phyloP scores from a whole-genome alignment of 1,284 basidiomycete genomes.

The Cerrena zonata region DNA sequence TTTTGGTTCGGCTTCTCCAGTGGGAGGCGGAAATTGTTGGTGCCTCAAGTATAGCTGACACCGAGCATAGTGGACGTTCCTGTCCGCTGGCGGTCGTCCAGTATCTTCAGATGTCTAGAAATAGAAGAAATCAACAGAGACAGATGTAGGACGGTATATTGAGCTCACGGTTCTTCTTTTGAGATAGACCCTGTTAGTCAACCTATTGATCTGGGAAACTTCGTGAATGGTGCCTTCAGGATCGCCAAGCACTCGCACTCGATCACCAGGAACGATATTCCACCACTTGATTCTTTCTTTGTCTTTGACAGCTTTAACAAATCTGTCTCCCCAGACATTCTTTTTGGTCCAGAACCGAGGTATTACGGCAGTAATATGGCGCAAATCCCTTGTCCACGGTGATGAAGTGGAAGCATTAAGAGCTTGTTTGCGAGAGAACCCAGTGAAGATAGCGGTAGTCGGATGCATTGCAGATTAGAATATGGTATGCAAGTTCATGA shows the following conservation, averaged over 20 bases:
- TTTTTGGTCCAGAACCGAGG: slow-evolving; percentile 37
- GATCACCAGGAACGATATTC: slow-evolving; percentile 82
- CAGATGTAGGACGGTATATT: too few relatives aligned
- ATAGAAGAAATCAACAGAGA: too few relatives aligned
- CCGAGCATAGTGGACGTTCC: slow-evolving; percentile 68
- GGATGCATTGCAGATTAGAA: too few relatives aligned
- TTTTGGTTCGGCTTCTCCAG: slow-evolving; percentile 36
- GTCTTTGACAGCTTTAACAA: slow-evolving; percentile 48
- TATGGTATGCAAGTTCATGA: too few relatives aligned
- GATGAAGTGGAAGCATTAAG: slow-evolving; percentile 11
- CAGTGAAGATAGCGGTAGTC: too few relatives aligned
- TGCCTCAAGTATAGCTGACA: slow-evolving; percentile 72
- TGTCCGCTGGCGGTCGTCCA: slow-evolving; percentile 26
- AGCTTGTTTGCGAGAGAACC: background rate
- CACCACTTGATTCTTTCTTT: slow-evolving; percentile 75
- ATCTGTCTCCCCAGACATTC: slow-evolving; percentile 29
- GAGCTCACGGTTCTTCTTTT: slow-evolving; percentile 42
- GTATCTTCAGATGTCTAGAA: slow-evolving; percentile 19
- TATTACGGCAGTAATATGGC: slow-evolving; percentile 50
- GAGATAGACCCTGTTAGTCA: slow-evolving; percentile 66
- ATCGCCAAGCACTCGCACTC: slow-evolving; percentile 65
- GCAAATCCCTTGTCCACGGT: slow-evolving; percentile 60
- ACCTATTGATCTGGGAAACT: slow-evolving; percentile 65
- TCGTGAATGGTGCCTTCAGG: slow-evolving; percentile 53
- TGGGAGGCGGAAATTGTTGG: slow-evolving; percentile 48